These are phyloP conservation scores for Erodium texanum DNA, from an alignment of 441 rosid species.

Conservation along the genomic window DNA sequence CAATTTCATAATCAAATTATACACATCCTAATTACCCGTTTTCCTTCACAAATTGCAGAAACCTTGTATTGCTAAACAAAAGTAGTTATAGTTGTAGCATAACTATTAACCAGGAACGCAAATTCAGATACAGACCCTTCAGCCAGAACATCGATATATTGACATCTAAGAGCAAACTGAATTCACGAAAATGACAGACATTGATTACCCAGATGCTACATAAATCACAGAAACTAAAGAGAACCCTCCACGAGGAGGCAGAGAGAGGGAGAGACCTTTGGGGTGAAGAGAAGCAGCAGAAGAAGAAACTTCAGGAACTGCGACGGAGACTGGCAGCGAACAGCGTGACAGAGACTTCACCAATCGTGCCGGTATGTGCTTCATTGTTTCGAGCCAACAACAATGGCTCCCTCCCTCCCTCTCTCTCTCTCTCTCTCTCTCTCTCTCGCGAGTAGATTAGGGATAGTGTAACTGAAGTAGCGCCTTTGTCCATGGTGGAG, in stretches of 20 bases:
- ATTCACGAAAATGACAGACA: background rate
- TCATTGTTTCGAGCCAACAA: background rate
- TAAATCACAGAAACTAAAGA: background rate
- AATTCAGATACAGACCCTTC: background rate
- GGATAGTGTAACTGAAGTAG: background rate
- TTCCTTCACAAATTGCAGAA: background rate
- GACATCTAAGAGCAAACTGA: constrained; percentile 1
- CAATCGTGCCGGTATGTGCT: background rate
- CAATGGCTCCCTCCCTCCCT: background rate
- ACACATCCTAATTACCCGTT: background rate
- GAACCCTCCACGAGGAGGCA: background rate
- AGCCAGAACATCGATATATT: background rate
- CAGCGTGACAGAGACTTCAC: background rate
- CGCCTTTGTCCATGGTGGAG: no score
- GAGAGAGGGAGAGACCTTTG: background rate
- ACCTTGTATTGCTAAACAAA: background rate
- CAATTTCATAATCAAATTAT: background rate
- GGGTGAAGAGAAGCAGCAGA: background rate
- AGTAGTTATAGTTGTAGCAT: background rate
- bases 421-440: no score
- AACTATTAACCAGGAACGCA: background rate
- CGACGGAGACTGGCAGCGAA: background rate
- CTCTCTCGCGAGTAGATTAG: background rate
- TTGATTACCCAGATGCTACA: background rate
- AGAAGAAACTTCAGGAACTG: background rate